Evolutionary conservation across 768 basidiomycete species (phyloP), one percentile per base, ranked within the genome.

Genomic region (Naematelia aurantialba): DNA sequence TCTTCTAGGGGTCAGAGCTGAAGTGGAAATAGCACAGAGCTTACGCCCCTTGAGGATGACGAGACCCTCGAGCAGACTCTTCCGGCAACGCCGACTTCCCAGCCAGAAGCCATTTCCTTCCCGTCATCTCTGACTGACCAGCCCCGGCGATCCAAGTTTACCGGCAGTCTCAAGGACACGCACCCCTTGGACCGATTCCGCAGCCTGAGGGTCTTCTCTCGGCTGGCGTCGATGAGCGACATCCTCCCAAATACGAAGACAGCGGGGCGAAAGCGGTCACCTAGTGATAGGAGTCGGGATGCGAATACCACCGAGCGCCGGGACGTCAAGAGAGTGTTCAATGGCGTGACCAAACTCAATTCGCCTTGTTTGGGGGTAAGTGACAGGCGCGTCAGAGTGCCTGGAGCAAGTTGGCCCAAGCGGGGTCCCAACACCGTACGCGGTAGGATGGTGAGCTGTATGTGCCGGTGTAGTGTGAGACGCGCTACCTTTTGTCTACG

Each of bases 361-460:
- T 25, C 17, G 10, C 17, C 19, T 30, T 39, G 29, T 24, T 44
- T 42, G n/a, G 5, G n/a, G 45, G 44, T 12, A 19, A 56, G 55
- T 56, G 44, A 56, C 42, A 30, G 52, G n/a, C 31, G 31, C 14
- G 24, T n/a, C 22, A 56, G 44, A 22, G 44, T 25, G 8, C 4
- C 11, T 22, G 45, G 45, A 10, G 39, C 39, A 22, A 30, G 10
- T 5, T 56, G 55, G 55, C 55, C 55, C 21, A 47, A 27, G 21
- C 4, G 21, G 13, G 55, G 55, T 5, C 44, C 39, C 12, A 47
- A 56, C 26, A 46, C 55, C 5, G 11, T 46, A 17, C n/a, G 21
- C 10, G 55, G 55, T 4, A 13, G 39, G 5, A 56, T 56, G n/a
- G 55, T 56, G 44, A 56, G 55, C 17, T 47, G n/a, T 17, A 5